Base-by-base conservation (phyloP, 2,329 filamentous ascomycete genomes). In the Neopestalotiopsis sp. region DNA sequence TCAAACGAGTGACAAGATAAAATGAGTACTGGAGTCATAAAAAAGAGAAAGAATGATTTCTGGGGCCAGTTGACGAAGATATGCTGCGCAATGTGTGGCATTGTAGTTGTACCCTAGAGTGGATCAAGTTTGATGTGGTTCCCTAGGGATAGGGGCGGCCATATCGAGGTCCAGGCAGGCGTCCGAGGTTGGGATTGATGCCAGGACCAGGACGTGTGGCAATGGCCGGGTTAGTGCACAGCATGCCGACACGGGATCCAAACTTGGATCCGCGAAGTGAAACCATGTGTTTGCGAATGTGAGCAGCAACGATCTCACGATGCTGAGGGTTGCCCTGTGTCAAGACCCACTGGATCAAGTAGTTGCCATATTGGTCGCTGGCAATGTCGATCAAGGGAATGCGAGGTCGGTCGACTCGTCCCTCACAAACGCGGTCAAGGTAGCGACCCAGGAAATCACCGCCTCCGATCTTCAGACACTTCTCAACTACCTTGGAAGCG, bases 251-350 rank as follows among this genome's bases (percentile, higher is more conserved):
- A 69, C 96, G 94, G 70, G 96, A 99, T 70, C 96, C 96, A 79
- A 98, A 99, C 81, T 99, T 99, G 77, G 96, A 98, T 68, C 96
- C 96, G 70, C 96, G 93, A 63, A 99, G 92, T 68, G 96, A 99
- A 9, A 99, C 96, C 96, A 99, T 99, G 81, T 99, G 96, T 88
- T 98, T 98, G 75, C 94, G 92, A 76, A 99, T 97, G 78, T 99
- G 96, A 68, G 91, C 91, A 62, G 95, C 94, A 73, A 99, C 96
- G 73, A 97, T 86, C 79, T 99, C 97, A 69, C 94, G 93, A 79
- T 98, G 96, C 79, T 97, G 94, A 67, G 92, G 86, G 69, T 91
- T 90, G 70, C 94, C 92, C 79, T 98, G 93, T 75, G 94, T 95
- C 77, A 99, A 86, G 77, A 99, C 96, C 89, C 97, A 97, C 81